Evolutionary conservation across 192 early-diverging fungal species (phyloP), one percentile per base, ranked within the genome.

Genomic region (Gaertneriomyces sp.): DNA sequence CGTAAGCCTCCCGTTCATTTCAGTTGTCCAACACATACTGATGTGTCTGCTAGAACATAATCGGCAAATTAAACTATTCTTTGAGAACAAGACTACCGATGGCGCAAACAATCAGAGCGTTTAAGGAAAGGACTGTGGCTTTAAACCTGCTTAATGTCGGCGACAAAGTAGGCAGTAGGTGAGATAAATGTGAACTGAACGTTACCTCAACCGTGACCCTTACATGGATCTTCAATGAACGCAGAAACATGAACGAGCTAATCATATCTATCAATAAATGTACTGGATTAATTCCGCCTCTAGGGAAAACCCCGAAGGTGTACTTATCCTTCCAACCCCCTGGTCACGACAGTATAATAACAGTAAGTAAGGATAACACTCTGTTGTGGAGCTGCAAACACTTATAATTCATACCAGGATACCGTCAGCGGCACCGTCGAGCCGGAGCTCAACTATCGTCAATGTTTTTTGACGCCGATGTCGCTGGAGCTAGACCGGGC

Each of bases 41-140:
- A 49, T 49, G 47, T 2, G 17, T 2, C 20, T 53, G 70, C 55
- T 70, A 61, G 44, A 77, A 75, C 14, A 49, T 84, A n/a, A 47
- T 85, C n/a, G 83, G 83, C 5, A 74, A 75, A 47, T 14, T 85
- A 7, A 76, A 85, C 50, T 85, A 83, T 67, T 71, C 75, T 4
- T 47, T 85, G 14, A 11, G 69, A 10, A 70, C 74, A 4, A 50
- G 50, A 4, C 16, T 85, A n/a, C 80, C 83, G 8, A 85, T 85
- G 76, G 59, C 74, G 10, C 78, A 80, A 61, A 69, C 82, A 0
- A 73, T 84, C 25, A 66, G 74, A 17, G 71, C 81, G 4, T 83
- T 74, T 63, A 78, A 83, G 57, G 82, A 84, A 63, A 61, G 82
- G 12, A 71, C 63, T 1, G 59, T 76, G 6, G 82, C 82, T 1